These are phyloP conservation scores for Aureobasidium sp. DNA, from an alignment of 2,329 filamentous ascomycete species.

Conservation along the genomic window DNA sequence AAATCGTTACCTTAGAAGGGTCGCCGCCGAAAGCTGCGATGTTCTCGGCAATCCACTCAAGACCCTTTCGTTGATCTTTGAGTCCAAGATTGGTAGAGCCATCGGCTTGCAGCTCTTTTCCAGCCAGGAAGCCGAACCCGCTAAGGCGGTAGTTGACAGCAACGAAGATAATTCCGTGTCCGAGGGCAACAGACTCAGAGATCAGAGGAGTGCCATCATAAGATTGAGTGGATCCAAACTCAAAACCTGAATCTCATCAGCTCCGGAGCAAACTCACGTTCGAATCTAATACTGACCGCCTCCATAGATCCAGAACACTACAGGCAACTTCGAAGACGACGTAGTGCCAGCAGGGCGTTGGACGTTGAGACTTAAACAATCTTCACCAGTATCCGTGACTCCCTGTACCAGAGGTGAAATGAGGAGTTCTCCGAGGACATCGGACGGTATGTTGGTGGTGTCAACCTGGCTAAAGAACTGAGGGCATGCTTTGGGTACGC, in stretches of 20 bases:
- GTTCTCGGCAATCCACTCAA: constrained; percentile 28
- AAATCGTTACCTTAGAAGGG: constrained; percentile 69
- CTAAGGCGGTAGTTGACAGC: constrained; percentile 60
- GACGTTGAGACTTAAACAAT: constrained; percentile 39
- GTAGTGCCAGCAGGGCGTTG: constrained; percentile 34
- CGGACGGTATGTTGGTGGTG: constrained; percentile 26
- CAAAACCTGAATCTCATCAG: constrained; percentile 25
- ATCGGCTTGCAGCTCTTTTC: constrained; percentile 28
- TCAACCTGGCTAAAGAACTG: constrained; percentile 59
- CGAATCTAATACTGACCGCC: constrained; percentile 22
- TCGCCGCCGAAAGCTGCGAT: constrained; percentile 72
- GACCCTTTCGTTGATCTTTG: constrained; percentile 25
- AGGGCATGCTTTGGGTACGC: constrained; percentile 56
- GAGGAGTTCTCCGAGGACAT: constrained; percentile 32
- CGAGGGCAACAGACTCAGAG: constrained; percentile 36
- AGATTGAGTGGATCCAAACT: constrained; percentile 32
- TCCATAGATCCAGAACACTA: constrained; percentile 44
- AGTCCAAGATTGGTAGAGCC: constrained; percentile 30
- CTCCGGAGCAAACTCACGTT: too few species aligned
- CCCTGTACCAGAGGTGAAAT: constrained; percentile 35
- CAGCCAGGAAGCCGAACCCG: constrained; percentile 30
- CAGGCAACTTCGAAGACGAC: constrained; percentile 35
- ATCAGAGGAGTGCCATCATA: constrained; percentile 38
- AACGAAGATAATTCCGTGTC: constrained; percentile 65
- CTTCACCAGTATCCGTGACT: constrained; percentile 32